Evolutionary conservation across 768 basidiomycete species (phyloP), one percentile per base, ranked within the genome.

Genomic region (Trametes villosa): DNA sequence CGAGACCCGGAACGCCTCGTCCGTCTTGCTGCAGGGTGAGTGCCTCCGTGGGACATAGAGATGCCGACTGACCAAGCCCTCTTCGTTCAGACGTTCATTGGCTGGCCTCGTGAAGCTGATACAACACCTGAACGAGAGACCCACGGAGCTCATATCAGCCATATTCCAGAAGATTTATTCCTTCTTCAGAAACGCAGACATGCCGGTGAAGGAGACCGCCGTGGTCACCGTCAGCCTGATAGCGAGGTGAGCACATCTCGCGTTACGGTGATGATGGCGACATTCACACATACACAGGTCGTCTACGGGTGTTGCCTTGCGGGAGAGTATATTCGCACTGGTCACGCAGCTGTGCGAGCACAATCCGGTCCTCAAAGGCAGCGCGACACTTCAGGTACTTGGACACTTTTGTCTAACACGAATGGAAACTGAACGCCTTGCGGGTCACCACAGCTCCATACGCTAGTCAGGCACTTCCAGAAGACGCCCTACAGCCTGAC

Each of bases 21-120:
- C 22, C 81, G 91, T 36, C 69, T 92, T 17, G 76, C 79, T 62
- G 87, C 91, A 52, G 91, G 91, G 91, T 92, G 72, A 65, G 83
- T 47, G 33, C 24, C 12, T 29, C 27, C 5, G 6, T 22, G 3
- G n/a, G 11, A 6, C 13, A 36, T 41, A 3, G n/a, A 33, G 11
- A 27, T 29, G 9, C 41, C 9, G 13, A 59, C 38, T 40, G 40
- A 44, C 33, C 62, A 18, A 41, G 54, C 34, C 27, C 30, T 31
- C 59, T 47, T 51, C 7, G 2, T 38, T 33, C 30, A 86, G 85
- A 5, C 80, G 80, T 64, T 78, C 81, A 5, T 67, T 88, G 11
- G 77, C 75, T 11, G 79, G 80, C 15, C 68, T 87, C 7, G 67
- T 85, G 40, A 76, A 77, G 27, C 61, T 78, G n/a, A 79, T 81